Conservation (phyloP, 2,329 filamentous ascomycete species). For the Torrubiellomyces zombiae region DNA sequence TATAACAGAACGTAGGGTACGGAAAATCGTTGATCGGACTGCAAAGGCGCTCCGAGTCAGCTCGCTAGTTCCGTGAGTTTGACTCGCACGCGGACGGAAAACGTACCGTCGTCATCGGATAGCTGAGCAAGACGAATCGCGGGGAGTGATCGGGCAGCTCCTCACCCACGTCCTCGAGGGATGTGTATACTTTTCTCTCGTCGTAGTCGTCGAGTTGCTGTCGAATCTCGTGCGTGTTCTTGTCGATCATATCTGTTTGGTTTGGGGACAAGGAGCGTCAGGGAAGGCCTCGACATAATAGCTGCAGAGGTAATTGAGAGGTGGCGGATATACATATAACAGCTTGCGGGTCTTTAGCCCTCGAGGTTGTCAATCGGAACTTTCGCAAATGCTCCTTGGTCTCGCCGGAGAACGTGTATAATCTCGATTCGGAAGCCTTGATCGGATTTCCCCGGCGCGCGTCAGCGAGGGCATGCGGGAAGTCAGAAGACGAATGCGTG, state of each 20-base stretch:
- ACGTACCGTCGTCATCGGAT: constrained; percentile 70
- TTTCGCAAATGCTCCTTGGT: constrained; percentile 84
- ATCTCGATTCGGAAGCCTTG: constrained; percentile 57
- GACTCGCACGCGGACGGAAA: too few relatives aligned
- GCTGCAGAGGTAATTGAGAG: too few relatives aligned
- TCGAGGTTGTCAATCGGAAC: constrained; percentile 81
- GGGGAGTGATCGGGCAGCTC: constrained; percentile 87
- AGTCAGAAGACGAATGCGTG: too few relatives aligned
- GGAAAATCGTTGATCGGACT: constrained; percentile 69
- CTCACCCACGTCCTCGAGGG: constrained; percentile 65
- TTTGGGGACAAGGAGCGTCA: too few relatives aligned
- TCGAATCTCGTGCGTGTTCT: constrained; percentile 75
- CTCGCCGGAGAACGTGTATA: constrained; percentile 85
- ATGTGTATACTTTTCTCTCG: constrained; percentile 59
- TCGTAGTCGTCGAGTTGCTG: constrained; percentile 39
- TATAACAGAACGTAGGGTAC: constrained; percentile 92
- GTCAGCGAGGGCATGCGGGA: constrained; percentile 8
- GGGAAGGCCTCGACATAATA: too few relatives aligned
- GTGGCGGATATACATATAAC: constrained; percentile 68
- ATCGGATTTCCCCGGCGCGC: too few relatives aligned
- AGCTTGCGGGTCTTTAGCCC: constrained; percentile 73
- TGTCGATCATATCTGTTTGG: constrained; percentile 72
- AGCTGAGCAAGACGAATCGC: constrained; percentile 77
- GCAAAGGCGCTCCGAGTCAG: constrained; percentile 1
- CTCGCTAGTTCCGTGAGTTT: too few relatives aligned